These are phyloP conservation scores for Alternaria gansuensis DNA, from an alignment of 2,329 filamentous ascomycete species.

Conservation along the genomic window DNA sequence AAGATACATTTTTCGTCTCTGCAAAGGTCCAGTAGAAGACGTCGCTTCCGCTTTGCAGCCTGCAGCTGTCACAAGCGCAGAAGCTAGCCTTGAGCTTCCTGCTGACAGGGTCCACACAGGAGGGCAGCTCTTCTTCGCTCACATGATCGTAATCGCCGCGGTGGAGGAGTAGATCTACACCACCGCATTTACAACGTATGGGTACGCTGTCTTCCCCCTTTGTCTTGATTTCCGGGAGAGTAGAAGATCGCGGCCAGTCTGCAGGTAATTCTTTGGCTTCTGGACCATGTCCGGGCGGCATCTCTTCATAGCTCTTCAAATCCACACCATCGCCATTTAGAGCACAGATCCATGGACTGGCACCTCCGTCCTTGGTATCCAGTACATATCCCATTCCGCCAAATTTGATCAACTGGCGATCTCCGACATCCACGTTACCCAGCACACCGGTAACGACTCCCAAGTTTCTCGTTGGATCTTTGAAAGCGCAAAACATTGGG, in stretches of 20 bases:
- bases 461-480: conserved; percentile 32
- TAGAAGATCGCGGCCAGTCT: conserved; percentile 42
- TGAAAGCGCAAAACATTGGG: conserved; percentile 55
- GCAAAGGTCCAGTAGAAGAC: conserved; percentile 59
- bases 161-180: conserved; percentile 56
- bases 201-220: conserved; percentile 43
- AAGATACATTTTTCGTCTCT: conserved; percentile 54
- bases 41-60: conserved; percentile 55
- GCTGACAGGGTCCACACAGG: conserved; percentile 57
- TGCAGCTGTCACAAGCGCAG: conserved; percentile 62
- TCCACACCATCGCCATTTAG: conserved; percentile 47
- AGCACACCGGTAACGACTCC: conserved; percentile 55
- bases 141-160: conserved; percentile 42
- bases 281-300: conserved; percentile 18
- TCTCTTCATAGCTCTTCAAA: conserved; percentile 30
- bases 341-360: conserved; percentile 58
- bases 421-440: conserved; percentile 37
- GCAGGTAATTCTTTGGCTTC: conserved; percentile 36
- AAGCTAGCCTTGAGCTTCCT: conserved; percentile 54
- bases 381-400: conserved; percentile 57
- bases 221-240: conserved; percentile 19
- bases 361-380: conserved; percentile 64
- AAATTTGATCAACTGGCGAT: conserved; percentile 38
- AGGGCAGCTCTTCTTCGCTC: conserved; percentile 50
- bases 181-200: conserved; percentile 59